These are phyloP conservation scores for Alternaria metachromatica DNA, from an alignment of 2,329 filamentous ascomycete genomes.

Conservation along the genomic window DNA sequence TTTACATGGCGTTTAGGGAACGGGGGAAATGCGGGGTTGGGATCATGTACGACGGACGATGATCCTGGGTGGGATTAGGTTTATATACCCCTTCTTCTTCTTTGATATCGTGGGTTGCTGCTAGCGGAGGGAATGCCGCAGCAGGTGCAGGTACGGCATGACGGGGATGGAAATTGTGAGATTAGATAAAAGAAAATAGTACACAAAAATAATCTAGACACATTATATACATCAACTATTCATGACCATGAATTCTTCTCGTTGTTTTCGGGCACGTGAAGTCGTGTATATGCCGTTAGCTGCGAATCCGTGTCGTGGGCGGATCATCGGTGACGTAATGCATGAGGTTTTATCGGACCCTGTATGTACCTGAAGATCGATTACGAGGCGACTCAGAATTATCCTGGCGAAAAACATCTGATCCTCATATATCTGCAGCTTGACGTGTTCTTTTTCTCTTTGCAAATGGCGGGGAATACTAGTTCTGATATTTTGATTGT, in stretches of 20 bases:
- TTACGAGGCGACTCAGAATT: constrained; percentile 3
- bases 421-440: neutral
- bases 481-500: constrained; percentile 65
- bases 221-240: too few relatives aligned
- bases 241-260: too few relatives aligned
- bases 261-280: neutral
- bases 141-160: neutral
- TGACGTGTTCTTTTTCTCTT: neutral
- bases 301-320: neutral
- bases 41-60: neutral
- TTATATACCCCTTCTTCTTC: constrained; percentile 10
- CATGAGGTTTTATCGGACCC: neutral
- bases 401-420: neutral
- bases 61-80: neutral
- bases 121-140: neutral
- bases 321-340: constrained; percentile 3
- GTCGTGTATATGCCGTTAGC: neutral
- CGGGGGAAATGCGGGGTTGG: neutral
- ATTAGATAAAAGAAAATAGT: neutral
- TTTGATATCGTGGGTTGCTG: neutral
- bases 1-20: neutral
- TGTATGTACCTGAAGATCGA: neutral
- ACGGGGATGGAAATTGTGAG: neutral
- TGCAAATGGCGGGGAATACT: constrained; percentile 50
- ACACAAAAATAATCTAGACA: neutral